Evolutionary conservation across 768 basidiomycete species (phyloP), one percentile per base, ranked within the genome.

Genomic region (Boletus rex-veris): DNA sequence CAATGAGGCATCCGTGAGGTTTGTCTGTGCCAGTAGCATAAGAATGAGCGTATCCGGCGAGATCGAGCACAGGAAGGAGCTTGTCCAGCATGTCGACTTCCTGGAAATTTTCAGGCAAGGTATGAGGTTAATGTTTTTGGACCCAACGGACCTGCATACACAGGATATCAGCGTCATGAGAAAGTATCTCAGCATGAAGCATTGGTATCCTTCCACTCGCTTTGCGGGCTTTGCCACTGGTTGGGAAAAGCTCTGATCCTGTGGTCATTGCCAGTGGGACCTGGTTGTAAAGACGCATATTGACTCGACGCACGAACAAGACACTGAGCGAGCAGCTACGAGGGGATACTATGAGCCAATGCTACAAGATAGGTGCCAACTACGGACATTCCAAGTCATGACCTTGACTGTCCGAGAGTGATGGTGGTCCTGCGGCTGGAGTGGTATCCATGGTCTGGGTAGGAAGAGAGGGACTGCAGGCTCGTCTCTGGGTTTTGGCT

Each of bases 21-120:
- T 98, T 98, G 7, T 73, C 71, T 18, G 79, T 84, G 10, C 91
- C 93, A 35, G 81, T 75, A 7, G 83, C 84, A 68, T 83, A 87
- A 46, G 82, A 78, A 64, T 82, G 71, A 9, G 73, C 69, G 67
- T 93, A 94, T 10, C 82, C 82, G 12, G 82, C 83, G 31, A 74
- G 66, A 42, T 86, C 77, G 7, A 96, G 77, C 19, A 76, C 73
- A 1, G 90, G 89, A 19, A 86, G 69, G 18, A 95, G 74, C 59
- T 83, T 86, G 35, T 87, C 83, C 24, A 93, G 73, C 37, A 85
- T 77, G 64, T 96, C 95, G 8, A 93, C 92, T 77, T 98, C 94
- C 92, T 97, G 65, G 26, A 19, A 28, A 47, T 31, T 16, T 42
- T 45, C 19, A 47, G 42, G 48, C 42, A 41, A 8, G 24, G 39